A percentile compares a stretch with the other conserved stretches of the same genome.
Conservation (phyloP, 129 eudicot species). For the Pseudognaphalium luteoalbum region DNA sequence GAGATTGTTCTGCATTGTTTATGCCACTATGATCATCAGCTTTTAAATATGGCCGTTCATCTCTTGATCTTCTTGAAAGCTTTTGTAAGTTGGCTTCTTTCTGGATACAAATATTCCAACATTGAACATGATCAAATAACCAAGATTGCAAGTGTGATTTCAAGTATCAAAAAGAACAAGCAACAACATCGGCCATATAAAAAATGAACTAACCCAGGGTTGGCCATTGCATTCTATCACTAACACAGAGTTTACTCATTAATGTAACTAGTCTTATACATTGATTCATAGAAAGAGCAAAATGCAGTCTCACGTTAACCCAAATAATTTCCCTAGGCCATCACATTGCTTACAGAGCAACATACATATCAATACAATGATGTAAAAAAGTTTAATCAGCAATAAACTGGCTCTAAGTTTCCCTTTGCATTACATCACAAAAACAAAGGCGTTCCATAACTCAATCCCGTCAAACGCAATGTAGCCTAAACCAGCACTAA, state of each 20-base stretch:
- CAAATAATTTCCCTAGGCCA: not conserved
- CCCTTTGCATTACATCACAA: not conserved
- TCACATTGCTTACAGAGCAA: not conserved
- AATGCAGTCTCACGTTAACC: slow-evolving; percentile 6
- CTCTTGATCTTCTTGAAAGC: slow-evolving; percentile 50
- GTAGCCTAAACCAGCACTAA: not conserved
- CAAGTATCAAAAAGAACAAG: slow-evolving; percentile 13
- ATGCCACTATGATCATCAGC: slow-evolving; percentile 43
- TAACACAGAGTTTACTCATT: not conserved
- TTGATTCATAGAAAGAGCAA: slow-evolving; percentile 12
- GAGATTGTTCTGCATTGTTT: slow-evolving; percentile 48
- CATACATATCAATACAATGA: not conserved
- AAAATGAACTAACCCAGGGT: slow-evolving; percentile 9
- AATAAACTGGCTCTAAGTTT: not conserved
- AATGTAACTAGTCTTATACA: not conserved
- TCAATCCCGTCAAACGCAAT: not conserved
- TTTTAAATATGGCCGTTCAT: slow-evolving; percentile 40
- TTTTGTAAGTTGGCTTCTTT: slow-evolving; percentile 50
- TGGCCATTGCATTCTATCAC: slow-evolving; percentile 15
- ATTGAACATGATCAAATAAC: slow-evolving; percentile 6
- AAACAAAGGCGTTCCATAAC: not conserved
- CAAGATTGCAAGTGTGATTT: slow-evolving; percentile 10
- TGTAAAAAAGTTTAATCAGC: not conserved
- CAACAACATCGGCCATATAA: slow-evolving; percentile 16
- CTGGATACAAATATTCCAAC: slow-evolving; percentile 37